Evolutionary conservation across 2,329 filamentous ascomycete species (phyloP), one percentile per base, ranked within the genome.

Genomic region (Clonostachys rosea): DNA sequence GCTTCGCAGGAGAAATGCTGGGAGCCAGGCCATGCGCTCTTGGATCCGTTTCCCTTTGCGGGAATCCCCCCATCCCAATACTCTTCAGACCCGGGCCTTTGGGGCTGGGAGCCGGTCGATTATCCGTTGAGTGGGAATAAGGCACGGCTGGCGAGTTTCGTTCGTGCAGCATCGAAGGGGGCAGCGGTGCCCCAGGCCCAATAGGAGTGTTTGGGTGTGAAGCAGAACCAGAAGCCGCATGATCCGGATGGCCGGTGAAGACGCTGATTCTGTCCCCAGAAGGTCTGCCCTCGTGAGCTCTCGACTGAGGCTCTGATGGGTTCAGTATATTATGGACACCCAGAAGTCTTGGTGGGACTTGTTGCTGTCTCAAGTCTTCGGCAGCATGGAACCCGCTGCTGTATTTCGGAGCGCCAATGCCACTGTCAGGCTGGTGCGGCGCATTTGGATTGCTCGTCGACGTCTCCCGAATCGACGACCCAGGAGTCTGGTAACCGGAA

Each of bases 401-500:
- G 34, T 54, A 48, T 43, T 57, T 33, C 49, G 57, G 8, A 48
- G 54, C 1, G 49, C 46, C 33, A 42, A 20, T 16, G 9, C 14
- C 33, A 43, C 51, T 46, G 49, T 42, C 47, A 16, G 53, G 43
- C 35, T 59, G 56, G 43, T 55, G 57, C 35, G 52, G 54, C 18
- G 48, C 42, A 49, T 62, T 57, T 30, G 24, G 24, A 6, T 30
- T 30, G 6, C 24, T 30, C 9, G 24, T 30, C 24, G 50, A 54
- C 9, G 24, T 30, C 53, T 64, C 63, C 60, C 62, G 60, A 51
- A 65, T 56, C 51, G 74, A 68, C 47, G 73, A 74, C 57, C 64
- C 69, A 53, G 72, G 70, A 54, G 69, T 34, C 30, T 39, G 65
- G 56, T 66, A 71, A 61, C 69, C 75, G 67, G 77, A 76, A 63